Base-by-base conservation (phyloP, 495 filamentous ascomycete species). In the Aspergillus sclerotioniger region DNA sequence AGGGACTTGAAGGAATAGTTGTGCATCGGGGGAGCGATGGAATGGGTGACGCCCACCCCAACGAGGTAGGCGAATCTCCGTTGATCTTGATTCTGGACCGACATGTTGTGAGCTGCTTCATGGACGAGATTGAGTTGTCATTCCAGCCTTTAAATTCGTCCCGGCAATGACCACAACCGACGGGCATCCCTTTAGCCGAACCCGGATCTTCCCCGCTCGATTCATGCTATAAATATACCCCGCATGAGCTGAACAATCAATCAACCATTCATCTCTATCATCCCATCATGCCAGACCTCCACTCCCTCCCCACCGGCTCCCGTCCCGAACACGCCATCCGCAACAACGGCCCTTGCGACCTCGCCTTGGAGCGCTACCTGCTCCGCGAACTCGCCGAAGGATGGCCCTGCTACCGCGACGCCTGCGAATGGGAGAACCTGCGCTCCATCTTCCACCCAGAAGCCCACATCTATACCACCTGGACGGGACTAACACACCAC, bases 391-490 rank as follows among this genome's bases (percentile, higher is more conserved):
- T 87, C n/a, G 85, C 83, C 66, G 85, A 86, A 63, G 84, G 84
- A 39, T 87, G 84, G 84, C 84, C 84, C 17, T 81, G 84, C 54
- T 87, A 86, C 62, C 80, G 84, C 15, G 84, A 86, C 54, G 77
- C 82, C 25, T 86, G 84, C 19, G 85, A 87, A 68, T 87, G 84
- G 85, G 77, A 80, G 60, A 87, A 87, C 64, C 83, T 86, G 65
- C 75, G 77, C 51, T 80, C 79, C 0, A 81, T 87, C 33, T 87
- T 86, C 63, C 80, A 81, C 62, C 69, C 78, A 0, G 79, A 80
- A 17, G 84, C 83, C 25, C 77, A 69, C 56, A 80, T 87, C 46
- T 87, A 83, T 73, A 88, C 85, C 0, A 87, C 84, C 54, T 87
- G 82, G 84, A 83, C 79, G 35, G 81, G 79, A 16, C 73, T 78